Conservation (phyloP, 1,284 basidiomycete genomes). For the Moniliophthora roreri region DNA sequence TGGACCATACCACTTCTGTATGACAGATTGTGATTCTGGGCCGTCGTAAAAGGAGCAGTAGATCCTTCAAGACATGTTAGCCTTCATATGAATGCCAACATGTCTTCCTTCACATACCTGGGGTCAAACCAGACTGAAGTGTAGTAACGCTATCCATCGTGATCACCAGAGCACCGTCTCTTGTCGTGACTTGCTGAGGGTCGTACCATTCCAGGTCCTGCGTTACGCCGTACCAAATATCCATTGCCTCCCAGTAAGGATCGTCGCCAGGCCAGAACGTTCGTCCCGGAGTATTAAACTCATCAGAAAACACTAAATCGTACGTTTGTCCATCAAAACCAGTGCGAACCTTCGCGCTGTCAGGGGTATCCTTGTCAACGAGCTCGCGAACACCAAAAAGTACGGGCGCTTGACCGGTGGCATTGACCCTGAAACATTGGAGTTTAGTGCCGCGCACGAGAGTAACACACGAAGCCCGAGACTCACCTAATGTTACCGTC, state of each 20-base stretch:
- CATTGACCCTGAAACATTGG: conserved; percentile 50
- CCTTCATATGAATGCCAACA: too few species aligned
- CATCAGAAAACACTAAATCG: conserved; percentile 78
- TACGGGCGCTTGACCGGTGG: conserved; percentile 39
- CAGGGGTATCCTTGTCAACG: conserved; percentile 71
- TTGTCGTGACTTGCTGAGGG: conserved; percentile 72
- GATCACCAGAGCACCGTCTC: conserved; percentile 70
- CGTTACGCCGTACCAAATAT: conserved; percentile 65
- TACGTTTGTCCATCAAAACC: conserved; percentile 69
- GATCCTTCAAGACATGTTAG: conserved; percentile 26
- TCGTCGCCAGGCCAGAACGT: conserved; percentile 72
- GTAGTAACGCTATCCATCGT: conserved; percentile 54
- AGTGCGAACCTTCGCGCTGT: conserved; percentile 50
- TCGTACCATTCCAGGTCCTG: conserved; percentile 79
- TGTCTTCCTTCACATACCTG: background rate
- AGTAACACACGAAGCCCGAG: conserved; percentile 30
- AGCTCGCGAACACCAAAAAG: conserved; percentile 56
- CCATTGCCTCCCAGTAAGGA: conserved; percentile 72
- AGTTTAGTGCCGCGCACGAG: background rate
- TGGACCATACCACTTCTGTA: conserved; percentile 72
- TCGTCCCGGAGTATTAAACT: conserved; percentile 76
- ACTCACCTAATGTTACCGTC: conserved; percentile 37
- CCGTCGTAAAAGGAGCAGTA: conserved; percentile 41
- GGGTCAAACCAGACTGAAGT: background rate
- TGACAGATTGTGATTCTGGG: conserved; percentile 58